Base-by-base conservation (phyloP, 352 stramenopile genomes). In the Globisporangium nunn region DNA sequence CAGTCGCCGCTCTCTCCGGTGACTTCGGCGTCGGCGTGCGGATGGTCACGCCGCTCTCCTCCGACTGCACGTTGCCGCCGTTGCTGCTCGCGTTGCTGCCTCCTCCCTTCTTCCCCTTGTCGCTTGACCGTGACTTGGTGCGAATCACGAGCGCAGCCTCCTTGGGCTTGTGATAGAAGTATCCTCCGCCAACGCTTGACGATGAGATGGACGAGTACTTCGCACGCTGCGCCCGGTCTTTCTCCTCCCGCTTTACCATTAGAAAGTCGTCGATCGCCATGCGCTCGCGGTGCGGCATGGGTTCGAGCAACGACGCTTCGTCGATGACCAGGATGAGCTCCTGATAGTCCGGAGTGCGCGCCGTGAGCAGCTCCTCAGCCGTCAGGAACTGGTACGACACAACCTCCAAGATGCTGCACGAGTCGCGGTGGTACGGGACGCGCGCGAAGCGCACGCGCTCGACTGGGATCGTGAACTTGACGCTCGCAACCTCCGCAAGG, bases 111-210 rank as follows among this genome's bases (percentile, higher is more conserved):
- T 85, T 75, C 40, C 82, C 66, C 33, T 67, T 69, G 31, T 78
- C 78, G 40, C 71, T 72, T 28, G 78, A 76, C n/a, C 70, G 82
- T 3, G 75, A 84, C 59, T 88, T 80, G 23, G 79, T 91, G 47
- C 77, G 83, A 54, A 91, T 93, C 31, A 93, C 80, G 14, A 93
- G 63, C 10, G 79, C 82, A 1, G 82, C 72, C 57, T 93, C 82
- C 56, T 87, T 89, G 3, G 82, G 80, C 48, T 91, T 93, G 52
- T 81, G 74, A 30, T 84, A 85, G 17, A 71, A 71, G 47, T 64
- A 85, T 29, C 47, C 70, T 31, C 67, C 69, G 33, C 59, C 47
- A 18, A 18, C 74, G 12, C 18, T 49, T 28, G 43, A 52, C 23
- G 48, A 56, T 11, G 70, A 70, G 7, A 61, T 51, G 11, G 64